Base-by-base conservation (phyloP, 2,329 filamentous ascomycete genomes). In the Monosporascus sp. region DNA sequence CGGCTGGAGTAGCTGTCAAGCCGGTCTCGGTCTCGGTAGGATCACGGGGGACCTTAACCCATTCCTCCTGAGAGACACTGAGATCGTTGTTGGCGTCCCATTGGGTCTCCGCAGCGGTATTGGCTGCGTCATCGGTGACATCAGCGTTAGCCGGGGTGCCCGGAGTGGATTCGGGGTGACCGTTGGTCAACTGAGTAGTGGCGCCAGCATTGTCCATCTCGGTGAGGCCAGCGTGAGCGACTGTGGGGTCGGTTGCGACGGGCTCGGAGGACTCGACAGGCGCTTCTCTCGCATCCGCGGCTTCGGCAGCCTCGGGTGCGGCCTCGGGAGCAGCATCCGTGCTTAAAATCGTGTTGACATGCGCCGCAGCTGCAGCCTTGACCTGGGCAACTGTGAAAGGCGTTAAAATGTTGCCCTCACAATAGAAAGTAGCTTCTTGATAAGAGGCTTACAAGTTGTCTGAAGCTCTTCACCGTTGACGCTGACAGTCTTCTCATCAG, bases 31-130 rank as follows among this genome's bases (percentile, higher is more conserved):
- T 86, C 76, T 95, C 91, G 50, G 82, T 74, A 47, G 86, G 80
- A 65, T 92, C 83, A 53, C 87, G 84, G 50, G 89, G 84, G 45
- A 89, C 77, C 68, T 91, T 84, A 55, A 95, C 87, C 82, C 89
- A 94, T 51, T 78, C 81, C 60, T 92, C 88, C 67, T 82, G 80
- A 2, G 80, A 81, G 51, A 71, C 65, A 35, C 71, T 70, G 58
- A 74, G 62, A 50, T 76, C 73, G 57, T 76, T 77, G 49, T 61
- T 63, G 31, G 66, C 60, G 60, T 89, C 86, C 86, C 85, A 89
- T 59, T 86, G 82, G 58, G 78, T 80, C 65, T 84, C 85, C 24
- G 78, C 85, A 28, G 86, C 85, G 47, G 78, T 76, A 60, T 84
- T 85, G 54, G 80, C 79, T 50, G 79, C 78, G 14, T 71, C 72